These are phyloP conservation scores for Microglena sp. DNA, from an alignment of 139 green algal genomes.

Conservation along the genomic window DNA sequence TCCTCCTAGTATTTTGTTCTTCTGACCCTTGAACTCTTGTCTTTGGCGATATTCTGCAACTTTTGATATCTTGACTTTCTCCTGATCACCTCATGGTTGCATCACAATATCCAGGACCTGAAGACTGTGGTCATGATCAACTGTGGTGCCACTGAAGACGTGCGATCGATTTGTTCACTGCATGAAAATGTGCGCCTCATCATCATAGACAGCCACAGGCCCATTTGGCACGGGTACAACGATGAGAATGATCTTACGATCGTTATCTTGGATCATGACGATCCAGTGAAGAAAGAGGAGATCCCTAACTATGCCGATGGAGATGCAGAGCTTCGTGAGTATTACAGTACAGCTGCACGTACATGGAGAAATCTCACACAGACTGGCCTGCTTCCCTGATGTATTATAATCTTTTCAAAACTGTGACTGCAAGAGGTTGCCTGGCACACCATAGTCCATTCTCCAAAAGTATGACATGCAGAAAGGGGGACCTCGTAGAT, in stretches of 20 bases:
- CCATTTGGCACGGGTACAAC: constrained; percentile 22
- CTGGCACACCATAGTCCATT: neutral
- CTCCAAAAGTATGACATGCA: neutral
- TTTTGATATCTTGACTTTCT: neutral
- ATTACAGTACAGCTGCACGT: neutral
- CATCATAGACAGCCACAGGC: constrained; percentile 73
- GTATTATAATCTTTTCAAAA: neutral
- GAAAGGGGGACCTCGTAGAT: no score
- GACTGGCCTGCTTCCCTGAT: neutral
- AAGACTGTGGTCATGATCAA: constrained; percentile 75
- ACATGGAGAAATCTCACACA: no score
- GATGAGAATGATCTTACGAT: constrained; percentile 23
- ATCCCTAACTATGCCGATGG: constrained; percentile 16
- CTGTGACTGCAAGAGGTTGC: neutral
- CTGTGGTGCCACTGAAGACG: constrained; percentile 67
- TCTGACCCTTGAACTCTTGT: neutral
- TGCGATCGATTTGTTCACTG: constrained; percentile 31
- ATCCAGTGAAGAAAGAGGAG: constrained; percentile 19
- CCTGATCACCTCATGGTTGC: neutral
- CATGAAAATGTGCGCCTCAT: constrained; percentile 47
- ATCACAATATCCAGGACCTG: constrained; percentile 23
- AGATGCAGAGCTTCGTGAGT: constrained; percentile 7
- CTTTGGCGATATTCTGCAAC: neutral
- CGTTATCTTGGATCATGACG: constrained; percentile 38
- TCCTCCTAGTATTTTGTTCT: constrained; percentile 1